phyloP scores from a whole-genome alignment of 192 early-diverging fungal genomes.

The Podila horticola region DNA sequence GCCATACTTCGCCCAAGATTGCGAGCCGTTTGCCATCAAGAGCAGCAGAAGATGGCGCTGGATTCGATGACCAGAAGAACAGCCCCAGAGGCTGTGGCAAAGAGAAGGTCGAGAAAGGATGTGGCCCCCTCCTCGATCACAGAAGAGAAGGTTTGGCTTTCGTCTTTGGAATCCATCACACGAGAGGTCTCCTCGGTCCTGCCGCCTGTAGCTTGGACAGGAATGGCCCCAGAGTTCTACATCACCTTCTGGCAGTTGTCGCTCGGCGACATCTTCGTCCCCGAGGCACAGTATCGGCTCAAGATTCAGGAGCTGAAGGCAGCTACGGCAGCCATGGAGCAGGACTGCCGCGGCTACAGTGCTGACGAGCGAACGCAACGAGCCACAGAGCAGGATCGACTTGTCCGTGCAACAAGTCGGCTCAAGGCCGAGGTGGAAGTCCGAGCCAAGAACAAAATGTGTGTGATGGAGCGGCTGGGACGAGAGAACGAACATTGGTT shows the following conservation, averaged over 20 bases:
- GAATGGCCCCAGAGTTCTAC: constrained; percentile 73
- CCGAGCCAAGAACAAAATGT: constrained; percentile 49
- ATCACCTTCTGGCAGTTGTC: constrained; percentile 82
- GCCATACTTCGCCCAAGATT: constrained; percentile 71
- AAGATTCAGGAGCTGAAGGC: constrained; percentile 64
- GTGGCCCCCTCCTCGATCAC: too few relatives aligned
- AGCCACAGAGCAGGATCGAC: constrained; percentile 28
- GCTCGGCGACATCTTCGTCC: constrained; percentile 79
- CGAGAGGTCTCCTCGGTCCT: constrained; percentile 44
- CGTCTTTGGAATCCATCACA: constrained; percentile 25
- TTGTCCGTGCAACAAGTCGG: constrained; percentile 9
- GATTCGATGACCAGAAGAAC: neutral
- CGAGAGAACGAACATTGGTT: constrained; percentile 63
- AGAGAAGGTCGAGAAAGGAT: neutral
- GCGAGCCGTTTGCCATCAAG: neutral
- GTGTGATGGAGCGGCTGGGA: constrained; percentile 42
- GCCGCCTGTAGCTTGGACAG: constrained; percentile 54
- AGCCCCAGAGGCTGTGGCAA: neutral
- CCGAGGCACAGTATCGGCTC: constrained; percentile 65
- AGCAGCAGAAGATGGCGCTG: neutral
- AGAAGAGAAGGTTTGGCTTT: constrained; percentile 48
- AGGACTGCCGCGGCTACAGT: constrained; percentile 4
- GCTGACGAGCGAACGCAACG: constrained; percentile 12
- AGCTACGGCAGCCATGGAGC: constrained; percentile 26
- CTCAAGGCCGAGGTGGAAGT: constrained; percentile 53